Evolutionary conservation across 768 basidiomycete species (phyloP), one percentile per base, ranked within the genome.

Genomic region (Podaxis pistillaris): DNA sequence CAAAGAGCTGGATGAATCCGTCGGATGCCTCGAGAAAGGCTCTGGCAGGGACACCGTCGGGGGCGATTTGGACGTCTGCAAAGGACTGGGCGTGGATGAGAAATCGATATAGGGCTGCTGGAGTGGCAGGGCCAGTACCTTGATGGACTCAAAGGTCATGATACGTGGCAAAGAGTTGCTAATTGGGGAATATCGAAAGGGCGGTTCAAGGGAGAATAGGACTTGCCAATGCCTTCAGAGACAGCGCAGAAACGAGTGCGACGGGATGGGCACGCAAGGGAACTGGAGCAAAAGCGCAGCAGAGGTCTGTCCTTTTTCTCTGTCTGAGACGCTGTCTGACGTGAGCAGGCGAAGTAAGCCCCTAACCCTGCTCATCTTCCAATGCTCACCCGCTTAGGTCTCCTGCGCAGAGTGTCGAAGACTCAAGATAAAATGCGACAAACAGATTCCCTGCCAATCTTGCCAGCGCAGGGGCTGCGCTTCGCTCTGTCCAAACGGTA

Each of bases 1-100:
- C 88, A 70, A 91, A 91, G 77, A 91, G 77, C 58, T 83, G 78
- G 15, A 89, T 79, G 28, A 98, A 81, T 17, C 93, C 95, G 74
- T 96, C 93, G 19, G 93, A 86, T 0, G 96, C 96, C 70, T 93
- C 89, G 51, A 94, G 79, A 79, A 98, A 98, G 12, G 82, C 73
- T 19, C 77, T 69, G 0, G 94, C 93, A 70, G 94, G 87, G 56
- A 98, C 86, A 13, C 96, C 95, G 3, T 80, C 76, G 49, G 84
- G 80, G n/a, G 85, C 86, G 67, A 91, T 79, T 15, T 86, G 83
- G 44, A 98, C 92, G 65, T 96, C 91, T 68, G 83, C 86, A 74
- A 92, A 98, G 9, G 93, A 94, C 95, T 97, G 66, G 28, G 58
- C 8, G 13, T 50, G 19, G 41, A 22, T 22, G 24, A 8, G 24